These are phyloP conservation scores for Dunaliella primolecta DNA, from an alignment of 139 green algal species.

Conservation along the genomic window DNA sequence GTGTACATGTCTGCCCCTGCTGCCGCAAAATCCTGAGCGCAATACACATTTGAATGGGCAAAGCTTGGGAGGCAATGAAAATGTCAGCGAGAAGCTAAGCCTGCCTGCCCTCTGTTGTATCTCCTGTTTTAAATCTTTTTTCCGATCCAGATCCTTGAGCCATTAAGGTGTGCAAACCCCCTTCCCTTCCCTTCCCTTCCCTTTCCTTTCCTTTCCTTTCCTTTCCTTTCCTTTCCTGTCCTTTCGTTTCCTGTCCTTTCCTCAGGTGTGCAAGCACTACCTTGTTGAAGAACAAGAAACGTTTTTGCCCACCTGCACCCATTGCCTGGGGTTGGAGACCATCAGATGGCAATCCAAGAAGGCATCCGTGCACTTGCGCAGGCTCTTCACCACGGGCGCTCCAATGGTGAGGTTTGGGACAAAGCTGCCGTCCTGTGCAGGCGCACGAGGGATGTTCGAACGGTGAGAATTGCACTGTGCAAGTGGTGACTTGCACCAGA, in stretches of 20 bases:
- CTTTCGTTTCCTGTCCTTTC: no score
- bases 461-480: neutral
- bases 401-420: constrained; percentile 94
- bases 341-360: constrained; percentile 92
- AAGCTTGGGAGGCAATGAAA: no score
- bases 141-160: no score
- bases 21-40: constrained; percentile 52
- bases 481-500: neutral
- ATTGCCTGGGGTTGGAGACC: constrained; percentile 59
- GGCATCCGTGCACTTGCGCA: constrained; percentile 73
- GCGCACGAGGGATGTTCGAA: neutral
- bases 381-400: constrained; percentile 72
- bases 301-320: constrained; percentile 65
- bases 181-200: no score
- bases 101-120: no score
- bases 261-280: no score
- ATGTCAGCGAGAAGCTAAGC: no score
- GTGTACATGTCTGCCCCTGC: constrained; percentile 86
- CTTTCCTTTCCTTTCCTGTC: no score
- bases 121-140: no score
- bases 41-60: neutral
- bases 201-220: no score
- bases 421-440: constrained; percentile 81
- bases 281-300: no score
- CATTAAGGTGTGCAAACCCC: no score